Base-by-base conservation (phyloP, 1,139 yeast genomes). In the Pichia kudriavzevii region DNA sequence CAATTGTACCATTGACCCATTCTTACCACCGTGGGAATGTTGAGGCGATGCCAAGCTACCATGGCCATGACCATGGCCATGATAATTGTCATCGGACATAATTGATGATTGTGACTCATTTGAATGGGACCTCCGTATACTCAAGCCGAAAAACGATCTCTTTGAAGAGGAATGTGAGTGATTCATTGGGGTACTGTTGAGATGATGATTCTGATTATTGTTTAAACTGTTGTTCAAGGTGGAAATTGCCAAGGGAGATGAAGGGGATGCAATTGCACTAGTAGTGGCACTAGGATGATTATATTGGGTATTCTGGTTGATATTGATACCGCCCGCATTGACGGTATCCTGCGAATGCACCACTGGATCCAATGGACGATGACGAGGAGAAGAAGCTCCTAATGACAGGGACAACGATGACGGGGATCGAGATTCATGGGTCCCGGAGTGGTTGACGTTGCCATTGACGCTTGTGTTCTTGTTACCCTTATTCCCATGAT, bases 1-100 rank as follows among this genome's bases (percentile, higher is more conserved):
- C 40, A 58, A 45, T 28, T 58, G 61, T 28, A 53, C 56, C 61
- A 58, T 66, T 56, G 61, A 55, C 44, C 68, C 62, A 44, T 67
- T 53, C 50, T 56, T 18, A 40, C 32, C 14, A 40, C 40, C 12
- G 40, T n/a, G n/a, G n/a, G n/a, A n/a, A n/a, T n/a, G n/a, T n/a
- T n/a, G 35, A 11, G 46, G 46, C 3, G 40, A 39, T 13, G 28
- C 9, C 7, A 28, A 16, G 19, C 12, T 24, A 21, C 24, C 15
- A 12, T 9, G n/a, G 25, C 16, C 16, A 25, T 6, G 6, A 17
- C 19, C 9, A 20, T 29, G 35, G 10, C 29, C 36, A 17, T 42
- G 47, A 32, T 46, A 53, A 16, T 44, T 49, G 26, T 49, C 50
- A 19, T 53, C 56, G 4, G 50, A 47, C 28, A 42, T 34, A 2